Base-by-base conservation (phyloP, 768 basidiomycete genomes). In the Hygrocybe coccinea region DNA sequence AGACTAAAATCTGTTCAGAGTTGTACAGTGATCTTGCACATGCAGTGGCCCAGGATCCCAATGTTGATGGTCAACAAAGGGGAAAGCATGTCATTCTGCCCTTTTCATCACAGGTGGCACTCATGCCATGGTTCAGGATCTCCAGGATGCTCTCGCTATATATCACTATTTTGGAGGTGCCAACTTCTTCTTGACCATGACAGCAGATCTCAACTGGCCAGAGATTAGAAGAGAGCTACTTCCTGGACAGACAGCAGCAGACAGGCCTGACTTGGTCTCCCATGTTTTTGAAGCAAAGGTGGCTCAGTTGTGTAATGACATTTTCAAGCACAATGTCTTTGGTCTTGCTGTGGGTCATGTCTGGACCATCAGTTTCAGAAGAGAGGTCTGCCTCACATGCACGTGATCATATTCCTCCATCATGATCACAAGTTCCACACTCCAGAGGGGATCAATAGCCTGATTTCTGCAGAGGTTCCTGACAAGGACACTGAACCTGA, bases 321-420 rank as follows among this genome's bases (percentile, higher is more conserved):
- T n/a, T n/a, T n/a, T n/a, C n/a, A n/a, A n/a, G n/a, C n/a, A n/a
- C n/a, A n/a, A n/a, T n/a, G n/a, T n/a, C n/a, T n/a, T n/a, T n/a
- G n/a, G n/a, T n/a, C n/a, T n/a, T n/a, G n/a, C n/a, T n/a, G n/a
- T n/a, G n/a, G n/a, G n/a, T n/a, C n/a, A n/a, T n/a, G n/a, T n/a
- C n/a, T n/a, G n/a, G n/a, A n/a, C n/a, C n/a, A n/a, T n/a, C n/a
- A n/a, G n/a, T n/a, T n/a, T n/a, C n/a, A n/a, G n/a, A 84, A 83
- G 56, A 62, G 76, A 0, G 78, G 79, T 0, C 73, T 84, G 0
- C 80, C 81, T 21, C 80, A 83, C 57, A 74, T 77, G 59, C 83
- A 85, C 61, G 57, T 76, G 9, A 60, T 83, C 1, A 64, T 83
- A 41, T 76, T 77, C 56, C 62, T 83, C 1, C 34, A 67, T 0